Evolutionary conservation across 1,139 yeast species (phyloP).

Genomic region (Nakaseomyces delphensis): DNA sequence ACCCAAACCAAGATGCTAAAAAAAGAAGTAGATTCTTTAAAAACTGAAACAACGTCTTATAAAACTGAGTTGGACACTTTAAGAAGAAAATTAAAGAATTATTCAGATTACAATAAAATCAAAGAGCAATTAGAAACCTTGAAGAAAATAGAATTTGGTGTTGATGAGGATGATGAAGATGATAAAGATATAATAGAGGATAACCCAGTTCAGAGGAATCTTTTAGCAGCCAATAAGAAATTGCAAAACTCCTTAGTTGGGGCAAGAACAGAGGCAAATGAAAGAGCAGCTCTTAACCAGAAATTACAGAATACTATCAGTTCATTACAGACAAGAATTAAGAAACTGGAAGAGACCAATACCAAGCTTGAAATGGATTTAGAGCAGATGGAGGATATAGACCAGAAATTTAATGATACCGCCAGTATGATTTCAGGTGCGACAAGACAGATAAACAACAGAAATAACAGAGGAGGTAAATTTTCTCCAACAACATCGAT

Average conservation of each 20-base stretch:
- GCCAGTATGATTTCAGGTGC: conserved; percentile 61
- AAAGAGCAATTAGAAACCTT: conserved; percentile 66
- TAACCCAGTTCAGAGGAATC: conserved; percentile 33
- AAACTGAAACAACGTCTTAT: conserved; percentile 43
- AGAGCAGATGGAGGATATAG: conserved; percentile 38
- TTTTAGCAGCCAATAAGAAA: conserved; percentile 37
- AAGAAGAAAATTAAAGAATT: conserved; percentile 38
- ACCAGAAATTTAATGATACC: conserved; percentile 42
- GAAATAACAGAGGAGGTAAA: conserved; percentile 30
- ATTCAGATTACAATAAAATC: conserved; percentile 65
- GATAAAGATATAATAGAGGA: conserved; percentile 23
- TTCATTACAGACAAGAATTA: not conserved
- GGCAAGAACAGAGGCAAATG: conserved; percentile 27
- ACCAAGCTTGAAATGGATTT: conserved; percentile 65
- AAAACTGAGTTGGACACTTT: conserved; percentile 44
- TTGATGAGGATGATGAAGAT: conserved; percentile 34
- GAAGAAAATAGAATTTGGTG: conserved; percentile 65
- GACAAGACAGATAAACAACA: conserved; percentile 38
- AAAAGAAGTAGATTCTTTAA: conserved; percentile 33
- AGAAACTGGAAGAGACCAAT: conserved; percentile 41
- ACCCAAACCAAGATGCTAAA: conserved; percentile 32
- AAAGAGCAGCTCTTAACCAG: conserved; percentile 21
- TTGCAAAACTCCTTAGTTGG: conserved; percentile 34
- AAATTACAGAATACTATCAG: conserved; percentile 34
- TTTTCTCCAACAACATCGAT: conserved; percentile 45